A percentile compares a stretch with the other conserved stretches of the same genome.
Evolutionary conservation across 805 yeast genomes (phyloP).

Genomic region (Wickerhamiella sergipiensis): DNA sequence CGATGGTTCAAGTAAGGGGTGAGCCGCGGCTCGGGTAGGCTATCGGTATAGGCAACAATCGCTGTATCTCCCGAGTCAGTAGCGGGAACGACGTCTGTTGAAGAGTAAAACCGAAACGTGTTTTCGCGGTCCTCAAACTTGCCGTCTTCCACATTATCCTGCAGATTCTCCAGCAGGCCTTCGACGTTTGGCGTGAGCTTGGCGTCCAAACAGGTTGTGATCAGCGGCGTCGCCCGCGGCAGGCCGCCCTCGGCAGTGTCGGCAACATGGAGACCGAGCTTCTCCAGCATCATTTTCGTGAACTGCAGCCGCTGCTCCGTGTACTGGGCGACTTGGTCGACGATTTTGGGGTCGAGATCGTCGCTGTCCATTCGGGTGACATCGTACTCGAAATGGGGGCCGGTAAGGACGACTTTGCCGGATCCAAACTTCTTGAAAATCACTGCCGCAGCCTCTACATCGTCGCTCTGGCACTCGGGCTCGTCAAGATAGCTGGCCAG

Average conservation of each 20-base stretch:
- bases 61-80: slow-evolving; percentile 34
- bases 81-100: not conserved
- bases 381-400: slow-evolving; percentile 78
- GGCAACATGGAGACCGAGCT: slow-evolving; percentile 54
- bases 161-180: slow-evolving; percentile 20
- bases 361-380: slow-evolving; percentile 31
- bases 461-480: not conserved
- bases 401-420: slow-evolving; percentile 66
- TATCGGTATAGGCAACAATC: slow-evolving; percentile 33
- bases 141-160: slow-evolving; percentile 18
- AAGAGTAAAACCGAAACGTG: slow-evolving; percentile 30
- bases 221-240: slow-evolving; percentile 63
- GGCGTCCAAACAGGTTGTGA: slow-evolving; percentile 8
- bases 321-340: slow-evolving; percentile 29
- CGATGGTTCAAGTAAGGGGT: slow-evolving; percentile 66
- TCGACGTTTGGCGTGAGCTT: slow-evolving; percentile 18
- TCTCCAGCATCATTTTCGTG: slow-evolving; percentile 40
- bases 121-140: slow-evolving; percentile 42
- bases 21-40: slow-evolving; percentile 33
- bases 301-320: slow-evolving; percentile 42
- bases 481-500: slow-evolving; percentile 43
- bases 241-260: slow-evolving; percentile 35
- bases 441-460: slow-evolving; percentile 45
- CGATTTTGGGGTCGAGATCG: slow-evolving; percentile 24
- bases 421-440: slow-evolving; percentile 53